Evolutionary conservation across 352 stramenopile genomes (phyloP).

Genomic region (Phytophthora lateralis): DNA sequence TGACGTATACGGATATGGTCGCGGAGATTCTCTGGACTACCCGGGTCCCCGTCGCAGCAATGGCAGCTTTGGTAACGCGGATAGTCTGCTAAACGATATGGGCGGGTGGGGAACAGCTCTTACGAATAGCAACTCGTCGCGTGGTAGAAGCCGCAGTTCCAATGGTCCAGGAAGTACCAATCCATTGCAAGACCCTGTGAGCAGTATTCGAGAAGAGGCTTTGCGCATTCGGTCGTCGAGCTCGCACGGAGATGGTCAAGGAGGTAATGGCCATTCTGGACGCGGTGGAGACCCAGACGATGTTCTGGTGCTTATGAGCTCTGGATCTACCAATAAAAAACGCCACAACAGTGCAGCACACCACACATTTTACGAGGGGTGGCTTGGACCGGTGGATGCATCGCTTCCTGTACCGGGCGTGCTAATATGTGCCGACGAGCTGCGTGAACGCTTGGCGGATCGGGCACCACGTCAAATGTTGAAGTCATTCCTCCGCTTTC

Average conservation of each 20-base stretch:
- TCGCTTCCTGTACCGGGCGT: slow-evolving; percentile 76
- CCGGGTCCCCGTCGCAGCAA: slow-evolving; percentile 22
- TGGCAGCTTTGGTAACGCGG: slow-evolving; percentile 33
- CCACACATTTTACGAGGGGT: slow-evolving; percentile 70
- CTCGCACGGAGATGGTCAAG: slow-evolving; percentile 33
- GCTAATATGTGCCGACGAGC: slow-evolving; percentile 68
- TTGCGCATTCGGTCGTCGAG: slow-evolving; percentile 68
- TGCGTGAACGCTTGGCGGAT: slow-evolving; percentile 65
- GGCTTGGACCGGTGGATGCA: slow-evolving; percentile 72
- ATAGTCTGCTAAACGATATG: slow-evolving; percentile 46
- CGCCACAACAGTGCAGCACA: slow-evolving; percentile 28
- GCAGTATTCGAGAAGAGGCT: slow-evolving; percentile 76
- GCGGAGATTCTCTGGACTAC: slow-evolving; percentile 44
- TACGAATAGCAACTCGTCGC: slow-evolving; percentile 23
- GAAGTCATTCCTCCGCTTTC: slow-evolving; percentile 49
- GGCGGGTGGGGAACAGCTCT: slow-evolving; percentile 34
- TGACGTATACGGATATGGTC: slow-evolving; percentile 46
- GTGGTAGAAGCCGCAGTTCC: slow-evolving; percentile 26
- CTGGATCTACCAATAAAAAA: slow-evolving; percentile 30
- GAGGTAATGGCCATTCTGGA: slow-evolving; percentile 31
- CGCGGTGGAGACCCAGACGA: slow-evolving; percentile 37
- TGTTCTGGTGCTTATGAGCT: slow-evolving; percentile 31
- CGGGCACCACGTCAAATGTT: slow-evolving; percentile 43
- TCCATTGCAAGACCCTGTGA: slow-evolving; percentile 25
- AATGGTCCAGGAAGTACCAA: slow-evolving; percentile 18